phyloP scores from a whole-genome alignment of 176 grass and related monocot genomes.

The Saccharum officinarum region DNA sequence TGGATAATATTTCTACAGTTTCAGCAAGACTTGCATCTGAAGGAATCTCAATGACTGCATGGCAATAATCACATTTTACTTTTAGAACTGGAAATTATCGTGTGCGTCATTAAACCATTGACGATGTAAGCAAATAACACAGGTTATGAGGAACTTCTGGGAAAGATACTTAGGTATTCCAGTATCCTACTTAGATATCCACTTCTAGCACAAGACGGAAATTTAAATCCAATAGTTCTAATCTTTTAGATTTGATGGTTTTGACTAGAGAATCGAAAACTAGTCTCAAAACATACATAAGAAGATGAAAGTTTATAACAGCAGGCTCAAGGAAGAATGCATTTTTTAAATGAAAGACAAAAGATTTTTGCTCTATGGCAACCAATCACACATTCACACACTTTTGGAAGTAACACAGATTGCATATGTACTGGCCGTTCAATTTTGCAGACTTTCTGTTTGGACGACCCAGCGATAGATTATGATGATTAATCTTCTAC shows the following conservation, averaged over 20 bases:
- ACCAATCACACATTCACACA: background rate
- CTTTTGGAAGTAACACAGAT: background rate
- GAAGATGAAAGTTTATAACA: background rate
- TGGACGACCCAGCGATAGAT: background rate
- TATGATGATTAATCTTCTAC: background rate
- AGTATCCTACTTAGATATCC: background rate
- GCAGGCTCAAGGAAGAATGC: background rate
- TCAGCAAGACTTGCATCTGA: slow-evolving; percentile 83
- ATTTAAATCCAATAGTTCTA: background rate
- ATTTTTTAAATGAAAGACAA: background rate
- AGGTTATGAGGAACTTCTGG: background rate
- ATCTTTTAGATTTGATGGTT: background rate
- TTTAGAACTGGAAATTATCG: background rate
- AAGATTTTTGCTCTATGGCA: background rate
- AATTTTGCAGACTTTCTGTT: background rate
- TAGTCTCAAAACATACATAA: background rate
- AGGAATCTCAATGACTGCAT: slow-evolving; percentile 85
- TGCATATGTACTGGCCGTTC: background rate
- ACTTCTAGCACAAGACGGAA: background rate
- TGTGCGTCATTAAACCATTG: background rate
- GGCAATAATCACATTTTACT: background rate
- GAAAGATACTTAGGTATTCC: background rate
- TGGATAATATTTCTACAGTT: slow-evolving; percentile 82
- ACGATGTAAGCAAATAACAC: background rate
- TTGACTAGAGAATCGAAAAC: background rate